Conservation (phyloP, 208 protist species). For the Phytomonas serpens region DNA sequence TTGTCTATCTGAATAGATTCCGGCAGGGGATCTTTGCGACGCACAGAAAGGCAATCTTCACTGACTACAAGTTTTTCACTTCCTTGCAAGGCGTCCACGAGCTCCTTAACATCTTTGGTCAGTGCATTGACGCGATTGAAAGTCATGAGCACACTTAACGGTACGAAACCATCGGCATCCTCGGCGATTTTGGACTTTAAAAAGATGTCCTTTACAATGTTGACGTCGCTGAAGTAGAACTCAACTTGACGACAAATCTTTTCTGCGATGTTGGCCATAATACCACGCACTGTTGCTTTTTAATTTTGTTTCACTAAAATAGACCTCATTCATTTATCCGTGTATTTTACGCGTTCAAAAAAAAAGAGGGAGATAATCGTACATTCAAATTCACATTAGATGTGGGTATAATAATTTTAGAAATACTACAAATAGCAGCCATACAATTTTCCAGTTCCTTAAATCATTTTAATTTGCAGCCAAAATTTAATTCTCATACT, state of each 20-base stretch:
- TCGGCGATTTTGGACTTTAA: conserved; percentile 85
- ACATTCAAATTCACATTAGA: not conserved
- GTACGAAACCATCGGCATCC: conserved; percentile 72
- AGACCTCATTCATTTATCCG: not conserved
- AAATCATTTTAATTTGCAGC: not conserved
- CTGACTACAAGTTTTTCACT: conserved; percentile 64
- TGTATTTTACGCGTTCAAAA: not conserved
- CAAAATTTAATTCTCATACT: not conserved
- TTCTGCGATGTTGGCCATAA: conserved; percentile 13
- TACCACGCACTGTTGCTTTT: conserved; percentile 3
- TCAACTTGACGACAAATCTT: conserved; percentile 77
- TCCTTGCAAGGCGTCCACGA: conserved; percentile 49
- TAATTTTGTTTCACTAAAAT: not conserved
- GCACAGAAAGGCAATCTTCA: conserved; percentile 53
- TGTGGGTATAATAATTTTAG: not conserved
- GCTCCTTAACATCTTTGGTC: conserved; percentile 54
- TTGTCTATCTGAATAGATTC: conserved; percentile 83
- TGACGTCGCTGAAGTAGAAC: conserved; percentile 92
- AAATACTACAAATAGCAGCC: not conserved
- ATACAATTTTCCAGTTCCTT: not conserved
- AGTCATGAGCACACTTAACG: conserved; percentile 68
- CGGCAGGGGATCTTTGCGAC: conserved; percentile 67
- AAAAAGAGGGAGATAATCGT: conserved; percentile 7
- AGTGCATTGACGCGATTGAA: conserved; percentile 81
- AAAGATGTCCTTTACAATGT: conserved; percentile 85